Evolutionary conservation across 768 basidiomycete species (phyloP), one percentile per base, ranked within the genome.

Genomic region (Amanita phalloides): DNA sequence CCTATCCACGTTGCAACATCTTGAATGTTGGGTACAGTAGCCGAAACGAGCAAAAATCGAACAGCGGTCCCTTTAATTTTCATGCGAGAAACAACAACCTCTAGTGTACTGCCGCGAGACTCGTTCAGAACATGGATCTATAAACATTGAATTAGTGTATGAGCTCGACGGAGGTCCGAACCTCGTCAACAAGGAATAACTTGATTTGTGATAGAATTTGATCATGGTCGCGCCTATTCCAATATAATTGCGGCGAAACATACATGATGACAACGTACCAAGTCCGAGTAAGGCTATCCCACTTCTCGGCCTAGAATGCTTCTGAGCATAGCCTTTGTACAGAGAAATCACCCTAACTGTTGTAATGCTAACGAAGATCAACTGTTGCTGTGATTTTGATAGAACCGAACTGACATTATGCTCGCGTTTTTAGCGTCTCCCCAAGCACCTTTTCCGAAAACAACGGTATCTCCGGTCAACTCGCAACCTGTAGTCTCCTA

Each of bases 51-150:
- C 28, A 96, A 67, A 63, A 98, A 94, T 6, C 96, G 82, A 23
- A 90, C 81, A 2, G 66, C 63, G 3, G 74, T 72, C 7, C 82
- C 85, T 8, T 82, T 76, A 3, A 79, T 68, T 66, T 88, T 94
- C 90, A 98, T 95, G 23, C 96, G 81, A 3, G 90, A 88, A 42
- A 94, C 74, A n/a, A 98, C 79, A 14, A 95, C 95, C 69, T 99
- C 96, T 2, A 99, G 73, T 1, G 88, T 91, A 50, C 92, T 88
- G 17, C 96, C 96, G 32, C 96, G 80, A 21, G 74, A 72, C 66
- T 98, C 96, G 48, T 90, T 88, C 17, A 99, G 74, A 51, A 95
- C 82, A 61, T 99, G 95, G 1, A 97, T 89, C 87, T 98, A 54
- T 17, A 10, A 45, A 38, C 50, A 38, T 8, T 41, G 41, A 17